Conservation (phyloP, 352 stramenopile species). For the Hyaloperonospora brassicae region DNA sequence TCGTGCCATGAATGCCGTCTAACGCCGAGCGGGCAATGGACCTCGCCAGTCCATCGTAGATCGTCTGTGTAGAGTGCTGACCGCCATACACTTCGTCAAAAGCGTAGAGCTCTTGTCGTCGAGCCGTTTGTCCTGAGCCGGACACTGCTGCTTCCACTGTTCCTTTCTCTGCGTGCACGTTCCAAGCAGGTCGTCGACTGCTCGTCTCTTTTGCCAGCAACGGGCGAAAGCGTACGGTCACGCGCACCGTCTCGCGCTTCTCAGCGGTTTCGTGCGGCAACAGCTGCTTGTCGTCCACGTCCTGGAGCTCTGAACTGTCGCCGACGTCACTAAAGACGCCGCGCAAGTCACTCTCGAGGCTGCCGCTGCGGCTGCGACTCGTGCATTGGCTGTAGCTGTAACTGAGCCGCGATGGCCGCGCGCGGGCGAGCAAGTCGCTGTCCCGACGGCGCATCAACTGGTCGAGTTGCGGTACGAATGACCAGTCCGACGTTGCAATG, state of each 20-base stretch:
- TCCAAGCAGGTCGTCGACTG: constrained; percentile 20
- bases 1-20: constrained; percentile 68
- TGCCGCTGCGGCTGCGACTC: constrained; percentile 29
- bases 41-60: constrained; percentile 62
- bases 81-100: constrained; percentile 49
- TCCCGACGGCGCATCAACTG: constrained; percentile 25
- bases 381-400: constrained; percentile 34
- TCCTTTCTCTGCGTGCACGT: constrained; percentile 26
- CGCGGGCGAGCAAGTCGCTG: constrained; percentile 20
- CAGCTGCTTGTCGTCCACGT: constrained; percentile 31
- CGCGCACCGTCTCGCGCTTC: constrained; percentile 27
- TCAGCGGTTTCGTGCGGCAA: constrained; percentile 15
- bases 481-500: too few relatives aligned
- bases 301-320: constrained; percentile 27
- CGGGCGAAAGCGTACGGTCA: constrained; percentile 36
- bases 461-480: too few relatives aligned
- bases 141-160: constrained; percentile 22
- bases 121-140: constrained; percentile 11
- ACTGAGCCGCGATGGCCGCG: constrained; percentile 10
- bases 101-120: constrained; percentile 29
- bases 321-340: constrained; percentile 17
- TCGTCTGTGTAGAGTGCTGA: constrained; percentile 34
- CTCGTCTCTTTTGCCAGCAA: constrained; percentile 29
- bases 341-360: constrained; percentile 23
- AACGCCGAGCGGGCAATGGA: constrained; percentile 61